These are phyloP conservation scores for Gyromitra esculenta DNA, from an alignment of 2,329 filamentous ascomycete species.

Conservation along the genomic window DNA sequence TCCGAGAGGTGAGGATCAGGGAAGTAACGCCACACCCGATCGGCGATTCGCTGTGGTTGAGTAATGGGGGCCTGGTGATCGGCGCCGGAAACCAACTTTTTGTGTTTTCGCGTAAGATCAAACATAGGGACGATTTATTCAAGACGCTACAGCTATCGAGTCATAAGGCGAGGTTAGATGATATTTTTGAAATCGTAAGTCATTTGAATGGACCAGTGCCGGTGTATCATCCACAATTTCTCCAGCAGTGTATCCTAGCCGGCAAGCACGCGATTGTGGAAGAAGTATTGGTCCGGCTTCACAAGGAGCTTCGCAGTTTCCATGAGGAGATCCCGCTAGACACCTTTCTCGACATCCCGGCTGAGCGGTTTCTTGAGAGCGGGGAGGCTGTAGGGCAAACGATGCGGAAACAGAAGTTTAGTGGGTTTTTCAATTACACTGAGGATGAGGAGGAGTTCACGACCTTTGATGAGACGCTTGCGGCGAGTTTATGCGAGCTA, in stretches of 20 bases:
- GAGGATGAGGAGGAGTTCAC: slow-evolving; percentile 51
- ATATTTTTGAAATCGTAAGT: slow-evolving; percentile 83
- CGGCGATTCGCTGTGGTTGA: slow-evolving; percentile 90
- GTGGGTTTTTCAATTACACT: slow-evolving; percentile 50
- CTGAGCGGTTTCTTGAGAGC: slow-evolving; percentile 66
- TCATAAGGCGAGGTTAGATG: slow-evolving; percentile 66
- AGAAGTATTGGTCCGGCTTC: slow-evolving; percentile 75
- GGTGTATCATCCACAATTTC: slow-evolving; percentile 89
- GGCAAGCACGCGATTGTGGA: slow-evolving; percentile 80
- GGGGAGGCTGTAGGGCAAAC: slow-evolving; percentile 60
- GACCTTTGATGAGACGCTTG: slow-evolving; percentile 74
- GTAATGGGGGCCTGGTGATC: slow-evolving; percentile 83
- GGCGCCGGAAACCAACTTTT: slow-evolving; percentile 92
- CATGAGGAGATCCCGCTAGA: slow-evolving; percentile 83
- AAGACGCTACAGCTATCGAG: slow-evolving; percentile 64
- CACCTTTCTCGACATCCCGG: slow-evolving; percentile 74
- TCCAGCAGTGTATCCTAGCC: slow-evolving; percentile 84
- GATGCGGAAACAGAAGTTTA: slow-evolving; percentile 52
- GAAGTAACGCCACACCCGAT: slow-evolving; percentile 89
- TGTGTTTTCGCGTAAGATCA: slow-evolving; percentile 79
- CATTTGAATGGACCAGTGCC: slow-evolving; percentile 87
- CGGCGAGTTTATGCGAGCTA: slow-evolving; percentile 76
- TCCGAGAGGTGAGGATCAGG: slow-evolving; percentile 82
- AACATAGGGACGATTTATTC: slow-evolving; percentile 60
- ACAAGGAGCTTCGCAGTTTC: slow-evolving; percentile 82